phyloP scores from a whole-genome alignment of 2,329 filamentous ascomycete species.

The Curvularia verruculosa region DNA sequence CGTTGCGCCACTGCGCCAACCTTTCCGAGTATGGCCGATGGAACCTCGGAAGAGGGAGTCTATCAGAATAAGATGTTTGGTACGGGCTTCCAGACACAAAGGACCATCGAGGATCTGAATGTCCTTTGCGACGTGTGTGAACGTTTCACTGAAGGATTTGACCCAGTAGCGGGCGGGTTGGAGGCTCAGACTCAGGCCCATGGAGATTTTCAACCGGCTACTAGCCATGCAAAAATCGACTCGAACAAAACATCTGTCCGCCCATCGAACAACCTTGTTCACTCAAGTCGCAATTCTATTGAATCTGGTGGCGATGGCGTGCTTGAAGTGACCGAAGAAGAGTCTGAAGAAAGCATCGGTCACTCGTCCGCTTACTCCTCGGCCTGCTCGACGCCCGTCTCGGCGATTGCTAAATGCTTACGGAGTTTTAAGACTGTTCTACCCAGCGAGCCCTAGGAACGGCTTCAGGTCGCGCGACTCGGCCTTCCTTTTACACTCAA shows the following conservation, averaged over 20 bases:
- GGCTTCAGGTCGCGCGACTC: slow-evolving; percentile 3
- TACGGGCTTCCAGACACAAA: slow-evolving; percentile 28
- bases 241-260: background rate
- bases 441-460: slow-evolving; percentile 6
- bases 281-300: no score
- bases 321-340: background rate
- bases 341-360: background rate
- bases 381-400: background rate
- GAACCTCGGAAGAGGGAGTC: slow-evolving; percentile 10
- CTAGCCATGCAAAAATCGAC: background rate
- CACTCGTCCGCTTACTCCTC: background rate
- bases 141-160: slow-evolving; percentile 35
- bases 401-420: background rate
- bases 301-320: background rate
- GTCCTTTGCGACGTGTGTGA: slow-evolving; percentile 13
- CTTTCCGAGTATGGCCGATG: background rate
- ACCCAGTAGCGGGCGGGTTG: slow-evolving; percentile 39
- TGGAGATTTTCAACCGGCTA: background rate
- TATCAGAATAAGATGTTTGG: slow-evolving; percentile 2
- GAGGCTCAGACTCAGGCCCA: slow-evolving; percentile 24
- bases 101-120: slow-evolving; percentile 10
- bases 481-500: slow-evolving; percentile 4
- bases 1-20: slow-evolving; percentile 12
- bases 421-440: background rate
- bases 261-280: background rate